Conservation (phyloP, 306 rosid genomes). For the Cucurbita moschata region DNA sequence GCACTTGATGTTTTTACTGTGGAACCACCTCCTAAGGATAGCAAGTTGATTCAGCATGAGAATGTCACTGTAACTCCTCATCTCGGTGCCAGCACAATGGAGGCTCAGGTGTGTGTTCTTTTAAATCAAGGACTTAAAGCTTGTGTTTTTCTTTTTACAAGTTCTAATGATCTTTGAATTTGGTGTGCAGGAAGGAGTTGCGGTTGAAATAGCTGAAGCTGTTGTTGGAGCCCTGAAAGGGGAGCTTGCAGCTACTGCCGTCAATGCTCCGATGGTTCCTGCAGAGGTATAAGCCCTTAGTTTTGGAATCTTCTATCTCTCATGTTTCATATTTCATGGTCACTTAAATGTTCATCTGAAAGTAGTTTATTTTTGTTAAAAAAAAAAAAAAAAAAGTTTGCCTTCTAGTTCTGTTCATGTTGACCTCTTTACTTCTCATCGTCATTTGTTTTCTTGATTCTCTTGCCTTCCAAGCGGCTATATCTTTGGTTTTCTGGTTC, state of each 20-base stretch:
- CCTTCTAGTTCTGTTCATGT: neutral
- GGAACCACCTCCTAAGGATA: constrained; percentile 74
- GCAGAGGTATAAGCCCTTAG: constrained; percentile 49
- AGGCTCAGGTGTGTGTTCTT: constrained; percentile 59
- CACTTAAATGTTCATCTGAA: neutral
- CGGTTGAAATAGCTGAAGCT: constrained; percentile 97
- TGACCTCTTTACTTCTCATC: neutral
- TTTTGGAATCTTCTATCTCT: neutral
- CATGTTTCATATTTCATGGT: neutral
- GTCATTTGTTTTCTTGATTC: neutral
- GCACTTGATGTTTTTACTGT: constrained; percentile 89
- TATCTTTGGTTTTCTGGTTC: neutral
- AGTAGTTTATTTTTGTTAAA: too few relatives aligned
- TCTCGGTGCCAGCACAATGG: constrained; percentile 95
- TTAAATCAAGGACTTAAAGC: neutral
- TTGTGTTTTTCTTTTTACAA: neutral
- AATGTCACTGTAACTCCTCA: constrained; percentile 92
- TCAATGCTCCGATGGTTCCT: constrained; percentile 98
- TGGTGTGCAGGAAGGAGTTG: constrained; percentile 83
- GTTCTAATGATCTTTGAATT: constrained; percentile 7
- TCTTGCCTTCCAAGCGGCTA: neutral
- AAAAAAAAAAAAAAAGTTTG: too few relatives aligned
- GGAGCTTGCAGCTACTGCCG: constrained; percentile 97
- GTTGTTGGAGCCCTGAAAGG: constrained; percentile 88
- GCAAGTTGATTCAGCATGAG: constrained; percentile 67